These are phyloP conservation scores for Lipomyces japonicus DNA, from an alignment of 805 yeast species.

Conservation along the genomic window DNA sequence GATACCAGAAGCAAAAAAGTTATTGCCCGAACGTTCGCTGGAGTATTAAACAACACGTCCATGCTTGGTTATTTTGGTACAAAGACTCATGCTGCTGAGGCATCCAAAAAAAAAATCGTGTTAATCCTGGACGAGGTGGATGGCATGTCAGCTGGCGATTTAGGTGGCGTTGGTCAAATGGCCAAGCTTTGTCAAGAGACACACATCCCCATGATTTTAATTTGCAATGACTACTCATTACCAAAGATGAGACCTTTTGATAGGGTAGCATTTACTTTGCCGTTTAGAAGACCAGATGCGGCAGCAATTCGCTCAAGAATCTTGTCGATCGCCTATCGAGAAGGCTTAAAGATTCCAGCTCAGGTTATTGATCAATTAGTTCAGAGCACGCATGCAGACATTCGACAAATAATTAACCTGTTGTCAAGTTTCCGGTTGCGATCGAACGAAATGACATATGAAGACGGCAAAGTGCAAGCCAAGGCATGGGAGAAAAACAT, in stretches of 20 bases:
- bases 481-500: constrained; percentile 82
- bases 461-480: constrained; percentile 48
- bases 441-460: constrained; percentile 56
- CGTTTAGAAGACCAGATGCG: constrained; percentile 86
- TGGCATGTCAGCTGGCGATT: constrained; percentile 98
- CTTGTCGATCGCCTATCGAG: constrained; percentile 86
- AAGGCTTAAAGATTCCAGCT: constrained; percentile 74
- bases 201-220: constrained; percentile 74
- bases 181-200: constrained; percentile 83
- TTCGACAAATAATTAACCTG: constrained; percentile 87
- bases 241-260: constrained; percentile 98
- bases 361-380: constrained; percentile 78
- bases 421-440: constrained; percentile 81
- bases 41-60: constrained; percentile 75
- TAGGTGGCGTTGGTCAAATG: constrained; percentile 96
- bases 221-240: constrained; percentile 86
- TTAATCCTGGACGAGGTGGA: constrained; percentile 98
- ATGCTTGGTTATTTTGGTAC: constrained; percentile 68
- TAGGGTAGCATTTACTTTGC: constrained; percentile 69
- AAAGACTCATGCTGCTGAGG: constrained; percentile 31
- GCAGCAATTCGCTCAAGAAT: constrained; percentile 74
- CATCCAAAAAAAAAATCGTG: constrained; percentile 55
- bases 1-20: constrained; percentile 81
- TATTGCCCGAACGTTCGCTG: constrained; percentile 62
- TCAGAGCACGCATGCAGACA: constrained; percentile 81